These are phyloP conservation scores for Kregervanrija pseudodelftensis DNA, from an alignment of 805 yeast genomes.

Conservation along the genomic window DNA sequence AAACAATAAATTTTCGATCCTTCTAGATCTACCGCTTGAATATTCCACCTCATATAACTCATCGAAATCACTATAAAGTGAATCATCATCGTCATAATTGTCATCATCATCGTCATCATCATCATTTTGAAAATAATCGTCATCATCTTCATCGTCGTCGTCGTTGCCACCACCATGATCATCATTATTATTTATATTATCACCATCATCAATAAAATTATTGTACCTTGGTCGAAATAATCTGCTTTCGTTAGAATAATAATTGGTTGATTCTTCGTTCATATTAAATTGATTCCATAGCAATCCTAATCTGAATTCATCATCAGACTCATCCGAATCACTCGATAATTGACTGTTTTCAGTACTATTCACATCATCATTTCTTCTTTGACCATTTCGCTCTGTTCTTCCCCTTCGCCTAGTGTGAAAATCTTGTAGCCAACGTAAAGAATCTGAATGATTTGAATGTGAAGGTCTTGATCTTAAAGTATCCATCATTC, in stretches of 20 bases:
- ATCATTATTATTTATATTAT: neutral
- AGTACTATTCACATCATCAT: slow-evolving; percentile 1
- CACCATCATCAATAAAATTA: slow-evolving; percentile 13
- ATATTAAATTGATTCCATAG: slow-evolving; percentile 1
- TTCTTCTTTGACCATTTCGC: no score
- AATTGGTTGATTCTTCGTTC: no score
- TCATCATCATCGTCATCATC: slow-evolving; percentile 6
- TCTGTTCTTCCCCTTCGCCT: no score
- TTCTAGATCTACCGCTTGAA: slow-evolving; percentile 25
- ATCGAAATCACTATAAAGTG: slow-evolving; percentile 15
- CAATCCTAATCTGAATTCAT: slow-evolving; percentile 8
- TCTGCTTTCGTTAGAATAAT: no score
- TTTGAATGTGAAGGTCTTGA: no score
- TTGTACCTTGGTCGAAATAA: slow-evolving; percentile 10
- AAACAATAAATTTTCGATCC: slow-evolving; percentile 24
- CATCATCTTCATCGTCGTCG: slow-evolving; percentile 9
- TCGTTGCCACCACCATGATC: neutral
- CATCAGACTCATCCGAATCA: neutral
- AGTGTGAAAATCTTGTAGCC: no score
- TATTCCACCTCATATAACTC: slow-evolving; percentile 21
- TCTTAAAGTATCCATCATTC: no score
- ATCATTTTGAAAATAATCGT: slow-evolving; percentile 1
- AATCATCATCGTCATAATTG: slow-evolving; percentile 16
- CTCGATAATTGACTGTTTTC: neutral
- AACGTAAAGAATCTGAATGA: no score